A percentile compares a stretch with the other conserved stretches of the same genome.
Conservation (phyloP, 768 basidiomycete genomes). For the Phallus indusiatus region DNA sequence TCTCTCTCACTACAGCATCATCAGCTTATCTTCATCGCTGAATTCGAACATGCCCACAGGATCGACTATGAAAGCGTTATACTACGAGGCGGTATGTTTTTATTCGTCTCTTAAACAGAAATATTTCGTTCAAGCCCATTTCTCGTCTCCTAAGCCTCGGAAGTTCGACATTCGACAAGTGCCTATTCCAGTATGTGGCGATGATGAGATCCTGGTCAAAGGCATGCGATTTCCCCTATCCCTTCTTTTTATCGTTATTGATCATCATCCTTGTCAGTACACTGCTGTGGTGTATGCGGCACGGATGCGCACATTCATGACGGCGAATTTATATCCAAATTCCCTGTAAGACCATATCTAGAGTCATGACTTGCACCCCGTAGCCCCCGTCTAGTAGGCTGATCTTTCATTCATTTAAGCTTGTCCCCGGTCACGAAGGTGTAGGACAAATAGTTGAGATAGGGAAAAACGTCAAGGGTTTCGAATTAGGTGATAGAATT, state of each 20-base stretch:
- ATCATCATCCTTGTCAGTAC: constrained; percentile 21
- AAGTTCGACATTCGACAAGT: constrained; percentile 61
- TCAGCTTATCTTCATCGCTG: background rate
- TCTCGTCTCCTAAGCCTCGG: constrained; percentile 35
- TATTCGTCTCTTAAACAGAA: background rate
- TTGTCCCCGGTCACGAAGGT: constrained; percentile 68
- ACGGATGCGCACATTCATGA: constrained; percentile 60
- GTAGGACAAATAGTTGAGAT: constrained; percentile 66
- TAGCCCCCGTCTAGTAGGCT: constrained; percentile 5
- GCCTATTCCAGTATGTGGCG: constrained; percentile 53
- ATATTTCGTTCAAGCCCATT: constrained; percentile 7
- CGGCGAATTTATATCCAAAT: constrained; percentile 64
- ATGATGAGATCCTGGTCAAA: constrained; percentile 70
- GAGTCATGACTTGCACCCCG: too few species aligned
- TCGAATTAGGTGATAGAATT: constrained; percentile 69
- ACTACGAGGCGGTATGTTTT: constrained; percentile 50
- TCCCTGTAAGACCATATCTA: constrained; percentile 40
- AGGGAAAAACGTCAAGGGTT: constrained; percentile 73
- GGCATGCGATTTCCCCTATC: constrained; percentile 28
- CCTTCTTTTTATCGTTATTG: background rate
- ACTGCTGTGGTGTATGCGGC: constrained; percentile 46
- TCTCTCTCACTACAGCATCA: too few species aligned
- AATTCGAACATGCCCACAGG: constrained; percentile 38
- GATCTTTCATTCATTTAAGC: constrained; percentile 24
- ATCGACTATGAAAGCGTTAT: constrained; percentile 62